phyloP scores from a whole-genome alignment of 495 filamentous ascomycete genomes.

The Talaromyces thailandensis region DNA sequence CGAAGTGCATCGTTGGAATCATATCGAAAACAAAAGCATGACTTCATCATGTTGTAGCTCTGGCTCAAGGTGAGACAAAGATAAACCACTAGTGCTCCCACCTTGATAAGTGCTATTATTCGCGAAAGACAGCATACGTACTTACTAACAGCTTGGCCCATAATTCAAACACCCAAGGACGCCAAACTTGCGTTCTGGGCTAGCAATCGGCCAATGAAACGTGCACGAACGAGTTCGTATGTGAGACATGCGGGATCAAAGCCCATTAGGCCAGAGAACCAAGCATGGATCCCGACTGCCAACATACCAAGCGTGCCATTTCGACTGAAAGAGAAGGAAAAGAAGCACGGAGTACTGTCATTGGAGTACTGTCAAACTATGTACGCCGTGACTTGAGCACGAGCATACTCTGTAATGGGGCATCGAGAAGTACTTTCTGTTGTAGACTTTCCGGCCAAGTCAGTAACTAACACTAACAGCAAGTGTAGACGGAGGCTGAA shows the following conservation, averaged over 20 bases:
- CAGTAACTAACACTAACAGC: too few species aligned
- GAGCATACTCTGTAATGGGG: background rate
- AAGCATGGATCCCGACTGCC: background rate
- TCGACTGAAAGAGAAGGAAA: too few species aligned
- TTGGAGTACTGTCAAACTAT: background rate
- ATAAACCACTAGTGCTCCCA: background rate
- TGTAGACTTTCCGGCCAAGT: background rate
- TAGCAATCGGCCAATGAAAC: background rate
- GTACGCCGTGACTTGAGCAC: background rate
- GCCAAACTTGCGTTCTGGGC: background rate
- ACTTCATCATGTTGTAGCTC: background rate
- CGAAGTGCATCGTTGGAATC: background rate
- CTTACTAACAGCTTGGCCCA: background rate
- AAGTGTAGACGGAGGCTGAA: background rate
- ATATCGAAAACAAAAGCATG: background rate
- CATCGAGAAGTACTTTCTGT: background rate
- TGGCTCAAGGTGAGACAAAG: background rate
- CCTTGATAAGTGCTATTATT: background rate
- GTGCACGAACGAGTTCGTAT: background rate
- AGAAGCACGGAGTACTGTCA: background rate
- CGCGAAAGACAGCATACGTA: background rate
- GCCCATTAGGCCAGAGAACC: background rate
- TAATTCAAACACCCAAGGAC: background rate
- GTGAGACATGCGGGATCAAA: slow-evolving; percentile 2
- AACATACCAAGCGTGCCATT: background rate